phyloP scores from a whole-genome alignment of 2,329 filamentous ascomycete genomes.

The Colletotrichum karsti region DNA sequence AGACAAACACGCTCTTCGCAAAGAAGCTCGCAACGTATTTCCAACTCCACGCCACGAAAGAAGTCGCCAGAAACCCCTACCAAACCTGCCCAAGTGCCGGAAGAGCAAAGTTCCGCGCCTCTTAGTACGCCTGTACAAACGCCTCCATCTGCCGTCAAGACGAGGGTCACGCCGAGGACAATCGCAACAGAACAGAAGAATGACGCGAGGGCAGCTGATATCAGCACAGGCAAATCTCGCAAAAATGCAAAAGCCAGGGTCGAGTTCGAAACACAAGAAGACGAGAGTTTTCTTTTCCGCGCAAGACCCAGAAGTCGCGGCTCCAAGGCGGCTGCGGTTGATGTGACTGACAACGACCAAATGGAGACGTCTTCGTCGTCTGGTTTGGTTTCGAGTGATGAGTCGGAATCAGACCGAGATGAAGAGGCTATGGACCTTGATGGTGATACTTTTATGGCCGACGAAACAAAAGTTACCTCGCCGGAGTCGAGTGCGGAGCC shows the following conservation, averaged over 20 bases:
- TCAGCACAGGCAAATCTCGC: background rate
- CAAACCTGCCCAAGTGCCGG: background rate
- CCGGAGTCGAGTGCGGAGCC: background rate
- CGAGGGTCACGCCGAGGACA: background rate
- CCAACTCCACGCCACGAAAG: background rate
- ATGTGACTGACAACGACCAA: background rate
- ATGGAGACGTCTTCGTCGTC: background rate
- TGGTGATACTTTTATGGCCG: slow-evolving; percentile 19
- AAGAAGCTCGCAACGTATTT: background rate
- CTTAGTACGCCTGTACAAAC: slow-evolving; percentile 23
- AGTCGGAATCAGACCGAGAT: background rate
- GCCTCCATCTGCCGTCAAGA: slow-evolving; percentile 7
- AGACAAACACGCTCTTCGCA: background rate
- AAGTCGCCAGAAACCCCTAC: background rate
- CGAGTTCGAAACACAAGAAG: slow-evolving; percentile 38
- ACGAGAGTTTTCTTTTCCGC: slow-evolving; percentile 43
- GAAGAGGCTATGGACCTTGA: slow-evolving; percentile 9
- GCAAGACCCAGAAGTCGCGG: slow-evolving; percentile 19
- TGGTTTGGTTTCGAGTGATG: background rate
- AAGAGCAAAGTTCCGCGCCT: background rate
- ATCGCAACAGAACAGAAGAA: background rate
- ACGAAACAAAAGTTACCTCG: slow-evolving; percentile 19
- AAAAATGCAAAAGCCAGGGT: background rate
- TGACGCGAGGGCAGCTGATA: background rate
- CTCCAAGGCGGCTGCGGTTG: background rate